Conservation (phyloP, 768 basidiomycete species). For the Phylloporus sp. region DNA sequence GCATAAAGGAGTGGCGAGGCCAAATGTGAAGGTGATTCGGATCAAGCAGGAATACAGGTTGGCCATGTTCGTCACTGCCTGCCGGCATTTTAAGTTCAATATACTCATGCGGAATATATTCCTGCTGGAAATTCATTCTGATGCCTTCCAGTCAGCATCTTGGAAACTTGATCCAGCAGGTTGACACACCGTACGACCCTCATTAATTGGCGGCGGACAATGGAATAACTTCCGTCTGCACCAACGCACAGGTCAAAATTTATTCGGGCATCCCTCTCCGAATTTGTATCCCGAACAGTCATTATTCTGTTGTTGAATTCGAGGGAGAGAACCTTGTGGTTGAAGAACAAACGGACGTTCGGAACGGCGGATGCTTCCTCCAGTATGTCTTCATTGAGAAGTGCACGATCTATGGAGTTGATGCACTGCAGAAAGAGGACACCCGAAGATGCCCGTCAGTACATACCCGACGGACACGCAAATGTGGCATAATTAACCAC, state of each 20-base stretch:
- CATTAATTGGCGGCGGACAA: constrained; percentile 93
- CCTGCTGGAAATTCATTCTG: constrained; percentile 94
- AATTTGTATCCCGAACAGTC: constrained; percentile 44
- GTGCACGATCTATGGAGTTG: constrained; percentile 86
- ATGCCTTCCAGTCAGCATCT: constrained; percentile 19
- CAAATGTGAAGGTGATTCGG: constrained; percentile 97
- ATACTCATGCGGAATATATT: constrained; percentile 95
- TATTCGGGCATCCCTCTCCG: constrained; percentile 41
- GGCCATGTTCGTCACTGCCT: constrained; percentile 55
- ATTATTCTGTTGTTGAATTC: constrained; percentile 70
- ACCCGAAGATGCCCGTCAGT: constrained; percentile 24
- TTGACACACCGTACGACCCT: constrained; percentile 74
- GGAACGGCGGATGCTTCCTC: constrained; percentile 62
- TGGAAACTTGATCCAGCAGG: constrained; percentile 6
- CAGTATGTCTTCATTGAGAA: constrained; percentile 84
- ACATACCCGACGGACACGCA: constrained; percentile 20
- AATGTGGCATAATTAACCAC: constrained; percentile 8
- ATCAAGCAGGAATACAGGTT: constrained; percentile 77
- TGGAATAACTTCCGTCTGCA: constrained; percentile 91
- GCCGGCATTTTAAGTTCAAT: constrained; percentile 95
- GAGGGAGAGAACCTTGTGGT: constrained; percentile 71
- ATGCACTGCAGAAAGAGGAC: constrained; percentile 61
- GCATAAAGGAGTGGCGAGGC: constrained; percentile 99
- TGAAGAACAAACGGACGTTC: constrained; percentile 70
- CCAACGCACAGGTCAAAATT: constrained; percentile 83